These are phyloP conservation scores for Nepenthes gracilis DNA, from an alignment of 148 eudicot species.

Conservation along the genomic window DNA sequence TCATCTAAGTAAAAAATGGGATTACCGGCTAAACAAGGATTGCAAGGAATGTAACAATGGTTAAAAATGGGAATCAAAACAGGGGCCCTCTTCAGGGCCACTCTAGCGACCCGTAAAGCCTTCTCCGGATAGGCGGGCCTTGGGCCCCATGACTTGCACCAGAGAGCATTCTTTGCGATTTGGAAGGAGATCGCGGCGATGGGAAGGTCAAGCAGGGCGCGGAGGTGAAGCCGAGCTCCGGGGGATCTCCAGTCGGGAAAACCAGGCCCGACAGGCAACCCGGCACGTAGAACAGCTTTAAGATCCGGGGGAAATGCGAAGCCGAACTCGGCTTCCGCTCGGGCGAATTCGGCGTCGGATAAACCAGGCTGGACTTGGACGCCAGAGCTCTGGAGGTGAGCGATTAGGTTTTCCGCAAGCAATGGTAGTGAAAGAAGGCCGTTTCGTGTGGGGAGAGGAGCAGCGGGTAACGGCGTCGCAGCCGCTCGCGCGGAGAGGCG, in stretches of 20 bases:
- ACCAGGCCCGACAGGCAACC: constrained; percentile 72
- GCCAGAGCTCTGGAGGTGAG: constrained; percentile 43
- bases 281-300: constrained; percentile 60
- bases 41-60: constrained; percentile 82
- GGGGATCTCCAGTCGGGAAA: constrained; percentile 83
- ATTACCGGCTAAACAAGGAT: constrained; percentile 74
- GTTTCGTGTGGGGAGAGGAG: constrained; percentile 19
- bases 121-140: constrained; percentile 59
- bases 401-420: constrained; percentile 47
- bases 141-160: constrained; percentile 80
- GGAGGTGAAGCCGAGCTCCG: constrained; percentile 39
- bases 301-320: constrained; percentile 87
- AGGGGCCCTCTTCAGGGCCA: constrained; percentile 60
- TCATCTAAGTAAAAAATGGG: constrained; percentile 82
- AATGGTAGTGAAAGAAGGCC: constrained; percentile 51
- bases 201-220: constrained; percentile 58
- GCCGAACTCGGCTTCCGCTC: constrained; percentile 76
- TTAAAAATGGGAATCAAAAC: constrained; percentile 65
- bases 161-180: constrained; percentile 48
- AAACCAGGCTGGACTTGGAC: constrained; percentile 57
- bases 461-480: constrained; percentile 15
- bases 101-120: constrained; percentile 52
- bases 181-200: constrained; percentile 72
- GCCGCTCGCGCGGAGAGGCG: constrained; percentile 92
- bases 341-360: constrained; percentile 61